Evolutionary conservation across 306 rosid genomes (phyloP), one percentile per base, ranked within the genome.

Genomic region (Quercus agrifolia): DNA sequence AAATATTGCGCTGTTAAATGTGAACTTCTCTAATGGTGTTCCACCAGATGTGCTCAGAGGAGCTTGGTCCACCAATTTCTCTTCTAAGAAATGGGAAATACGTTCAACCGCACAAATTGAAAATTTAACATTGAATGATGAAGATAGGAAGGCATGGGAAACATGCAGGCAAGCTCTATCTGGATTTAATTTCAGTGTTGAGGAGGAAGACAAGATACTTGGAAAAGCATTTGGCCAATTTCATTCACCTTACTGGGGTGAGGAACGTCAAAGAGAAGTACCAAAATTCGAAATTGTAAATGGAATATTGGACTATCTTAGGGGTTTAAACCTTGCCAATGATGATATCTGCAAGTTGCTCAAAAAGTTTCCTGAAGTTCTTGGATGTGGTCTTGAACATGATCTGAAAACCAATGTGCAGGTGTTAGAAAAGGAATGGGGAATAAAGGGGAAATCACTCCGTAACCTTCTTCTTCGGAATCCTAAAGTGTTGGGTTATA

Each of bases 191-290:
- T 92, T 92, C 28, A 91, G 87, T 23, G 74, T 21, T 27, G 97
- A 92, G 78, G 99, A 92, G 77, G 90, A 88, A 74, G 92, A 92
- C 85, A 92, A 90, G 89, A 88, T 90, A 57, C 97, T 95, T 33
- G 96, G 97, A 78, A 92, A 91, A 85, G 99, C 99, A 23, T 95
- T 92, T 64, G 98, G 99, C 56, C 77, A 79, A 66, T 59, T 95
- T 79, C 94, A 87, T 77, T 92, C 99, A 2, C 98, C 99, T 56
- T 95, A 91, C 52, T 92, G 99, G 99, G 97, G 99, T 41, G 99
- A 95, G 80, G 93, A 89, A 49, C 90, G 98, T 18, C 78, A 84
- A 67, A 84, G 74, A 63, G 86, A 81, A 73, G 83, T 95, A 46
- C 96, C 97, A 38, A 89, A 84, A 21, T 59, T 85, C 0, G 91